Conservation (phyloP, 441 rosid species). For the Croton laevigatus region DNA sequence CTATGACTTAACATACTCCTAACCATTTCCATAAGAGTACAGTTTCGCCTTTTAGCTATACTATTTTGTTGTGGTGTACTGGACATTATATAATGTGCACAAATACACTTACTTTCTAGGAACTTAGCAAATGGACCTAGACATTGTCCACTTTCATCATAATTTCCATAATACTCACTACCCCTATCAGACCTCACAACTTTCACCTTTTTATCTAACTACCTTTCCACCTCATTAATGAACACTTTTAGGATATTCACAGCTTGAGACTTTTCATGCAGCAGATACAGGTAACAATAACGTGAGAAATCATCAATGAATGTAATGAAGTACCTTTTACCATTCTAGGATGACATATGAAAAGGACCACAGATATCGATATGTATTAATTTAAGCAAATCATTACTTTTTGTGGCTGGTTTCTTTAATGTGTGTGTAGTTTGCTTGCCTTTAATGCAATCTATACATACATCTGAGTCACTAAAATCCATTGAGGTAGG, state of each 20-base stretch:
- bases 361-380: background rate
- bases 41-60: background rate
- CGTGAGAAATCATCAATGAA: constrained; percentile 4
- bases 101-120: background rate
- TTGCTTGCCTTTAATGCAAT: constrained; percentile 6
- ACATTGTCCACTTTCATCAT: background rate
- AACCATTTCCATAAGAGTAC: background rate
- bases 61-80: background rate
- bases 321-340: background rate
- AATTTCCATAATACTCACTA: background rate
- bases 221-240: background rate
- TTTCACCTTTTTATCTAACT: constrained; percentile 1
- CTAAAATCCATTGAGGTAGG: background rate
- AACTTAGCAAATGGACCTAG: background rate
- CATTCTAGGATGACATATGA: background rate
- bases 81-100: background rate
- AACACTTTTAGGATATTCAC: background rate
- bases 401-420: background rate
- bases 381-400: background rate
- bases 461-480: background rate
- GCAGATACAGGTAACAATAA: background rate
- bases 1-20: constrained; percentile 1
- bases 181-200: constrained; percentile 2
- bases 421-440: constrained; percentile 3
- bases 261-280: background rate